Evolutionary conservation across 2,329 filamentous ascomycete species (phyloP).

Genomic region (Orbilia oligospora): DNA sequence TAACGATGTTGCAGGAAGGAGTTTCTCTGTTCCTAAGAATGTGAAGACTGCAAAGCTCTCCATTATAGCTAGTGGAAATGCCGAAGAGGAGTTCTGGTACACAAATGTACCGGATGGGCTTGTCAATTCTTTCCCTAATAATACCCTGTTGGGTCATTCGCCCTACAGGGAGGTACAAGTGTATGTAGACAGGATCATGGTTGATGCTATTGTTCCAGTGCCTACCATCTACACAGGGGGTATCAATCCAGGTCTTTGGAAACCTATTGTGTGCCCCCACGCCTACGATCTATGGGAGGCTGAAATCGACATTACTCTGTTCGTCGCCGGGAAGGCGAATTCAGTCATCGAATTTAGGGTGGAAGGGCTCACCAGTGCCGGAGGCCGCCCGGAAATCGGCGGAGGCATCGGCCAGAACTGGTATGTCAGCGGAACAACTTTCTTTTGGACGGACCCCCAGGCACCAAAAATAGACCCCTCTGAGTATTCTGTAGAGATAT

Average conservation of each 20-base stretch:
- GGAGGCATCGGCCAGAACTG: constrained; percentile 75
- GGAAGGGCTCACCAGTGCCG: constrained; percentile 29
- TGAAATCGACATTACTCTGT: constrained; percentile 86
- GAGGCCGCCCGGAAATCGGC: constrained; percentile 26
- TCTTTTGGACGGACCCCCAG: constrained; percentile 77
- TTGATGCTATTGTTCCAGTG: constrained; percentile 85
- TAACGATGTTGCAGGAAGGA: constrained; percentile 26
- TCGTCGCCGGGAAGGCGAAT: constrained; percentile 65
- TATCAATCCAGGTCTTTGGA: constrained; percentile 81
- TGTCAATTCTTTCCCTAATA: constrained; percentile 73
- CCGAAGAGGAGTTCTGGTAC: constrained; percentile 88
- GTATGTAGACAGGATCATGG: constrained; percentile 79
- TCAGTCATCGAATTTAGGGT: constrained; percentile 43
- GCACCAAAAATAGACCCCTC: constrained; percentile 69
- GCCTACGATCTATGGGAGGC: constrained; percentile 84
- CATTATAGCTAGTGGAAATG: constrained; percentile 83
- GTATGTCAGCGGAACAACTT: constrained; percentile 84
- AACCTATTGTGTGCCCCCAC: constrained; percentile 83
- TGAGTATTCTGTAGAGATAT: constrained; percentile 21
- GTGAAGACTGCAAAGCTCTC: constrained; percentile 79
- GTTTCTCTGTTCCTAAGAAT: constrained; percentile 76
- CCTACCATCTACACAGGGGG: constrained; percentile 87
- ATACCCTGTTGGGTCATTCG: constrained; percentile 76
- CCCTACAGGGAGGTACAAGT: constrained; percentile 85
- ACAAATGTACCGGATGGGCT: constrained; percentile 79